These are phyloP conservation scores for Myriosclerotinia duriaeana DNA, from an alignment of 2,329 filamentous ascomycete species.

Conservation along the genomic window DNA sequence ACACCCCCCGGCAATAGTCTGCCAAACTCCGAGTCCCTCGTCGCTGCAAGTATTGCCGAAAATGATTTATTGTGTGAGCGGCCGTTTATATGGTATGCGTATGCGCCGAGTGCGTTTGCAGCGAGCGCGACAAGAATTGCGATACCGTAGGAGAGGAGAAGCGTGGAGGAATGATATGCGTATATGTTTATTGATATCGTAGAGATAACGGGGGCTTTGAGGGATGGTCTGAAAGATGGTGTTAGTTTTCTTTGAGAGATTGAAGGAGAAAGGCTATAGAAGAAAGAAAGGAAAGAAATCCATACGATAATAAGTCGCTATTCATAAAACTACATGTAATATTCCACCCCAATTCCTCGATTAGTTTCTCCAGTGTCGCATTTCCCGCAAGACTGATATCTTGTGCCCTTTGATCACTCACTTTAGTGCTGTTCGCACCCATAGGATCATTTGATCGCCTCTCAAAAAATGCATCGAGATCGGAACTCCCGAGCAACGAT, in stretches of 20 bases:
- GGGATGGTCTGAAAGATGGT: neutral
- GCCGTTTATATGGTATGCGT: conserved; percentile 28
- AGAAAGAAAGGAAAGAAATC: neutral
- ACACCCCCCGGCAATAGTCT: neutral
- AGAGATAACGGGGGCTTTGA: neutral
- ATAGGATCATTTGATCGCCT: neutral
- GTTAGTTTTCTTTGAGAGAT: neutral
- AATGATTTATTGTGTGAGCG: conserved; percentile 29
- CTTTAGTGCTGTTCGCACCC: neutral
- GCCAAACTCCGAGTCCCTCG: conserved; percentile 23
- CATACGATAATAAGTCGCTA: neutral
- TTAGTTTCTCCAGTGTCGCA: neutral
- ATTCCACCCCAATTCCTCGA: conserved; percentile 7
- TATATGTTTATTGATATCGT: conserved; percentile 26
- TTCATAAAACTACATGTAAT: neutral
- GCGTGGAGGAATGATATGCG: conserved; percentile 25
- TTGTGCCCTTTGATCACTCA: neutral
- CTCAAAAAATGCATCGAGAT: conserved; percentile 30
- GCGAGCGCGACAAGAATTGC: conserved; percentile 25
- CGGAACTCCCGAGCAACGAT: conserved; percentile 27
- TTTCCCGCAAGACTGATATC: conserved; percentile 8
- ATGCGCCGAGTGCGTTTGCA: conserved; percentile 27
- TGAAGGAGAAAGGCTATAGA: neutral
- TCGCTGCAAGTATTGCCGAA: conserved; percentile 30
- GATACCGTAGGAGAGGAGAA: conserved; percentile 28